Evolutionary conservation across 2,329 filamentous ascomycete species (phyloP).

Genomic region (Penicillium polonicum): DNA sequence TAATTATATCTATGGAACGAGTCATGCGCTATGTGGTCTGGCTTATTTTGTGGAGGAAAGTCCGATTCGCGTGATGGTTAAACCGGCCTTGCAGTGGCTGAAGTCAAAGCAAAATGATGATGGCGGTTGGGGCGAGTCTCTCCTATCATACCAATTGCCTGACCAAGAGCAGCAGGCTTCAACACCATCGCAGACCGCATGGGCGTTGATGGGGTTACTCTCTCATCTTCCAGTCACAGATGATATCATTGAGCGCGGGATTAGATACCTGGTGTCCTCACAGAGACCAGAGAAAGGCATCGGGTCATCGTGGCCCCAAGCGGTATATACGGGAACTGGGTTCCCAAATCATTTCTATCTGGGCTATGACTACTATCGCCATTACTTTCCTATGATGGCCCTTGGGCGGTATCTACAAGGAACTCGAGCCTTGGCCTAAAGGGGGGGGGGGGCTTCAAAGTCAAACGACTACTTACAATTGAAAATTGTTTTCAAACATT

Average conservation of each 20-base stretch:
- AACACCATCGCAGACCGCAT: slow-evolving; percentile 29
- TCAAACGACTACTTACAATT: too few relatives aligned
- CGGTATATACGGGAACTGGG: slow-evolving; percentile 21
- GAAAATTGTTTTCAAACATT: too few relatives aligned
- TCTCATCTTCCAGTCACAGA: background rate
- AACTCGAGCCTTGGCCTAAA: too few relatives aligned
- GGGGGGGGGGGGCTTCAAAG: too few relatives aligned
- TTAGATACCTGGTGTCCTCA: background rate
- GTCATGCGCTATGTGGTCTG: too few relatives aligned
- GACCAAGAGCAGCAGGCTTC: slow-evolving; percentile 17
- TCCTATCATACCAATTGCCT: slow-evolving; percentile 23
- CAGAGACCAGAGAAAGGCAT: background rate
- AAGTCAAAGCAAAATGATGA: slow-evolving; percentile 12
- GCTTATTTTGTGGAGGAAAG: too few relatives aligned
- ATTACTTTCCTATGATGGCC: slow-evolving; percentile 33
- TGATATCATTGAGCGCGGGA: too few relatives aligned
- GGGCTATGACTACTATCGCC: slow-evolving; percentile 23
- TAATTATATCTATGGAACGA: too few relatives aligned
- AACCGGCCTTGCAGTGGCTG: too few relatives aligned
- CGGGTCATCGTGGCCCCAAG: slow-evolving; percentile 24
- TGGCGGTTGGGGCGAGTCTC: slow-evolving; percentile 35
- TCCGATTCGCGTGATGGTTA: too few relatives aligned
- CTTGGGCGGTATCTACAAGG: slow-evolving; percentile 20
- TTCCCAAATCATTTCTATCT: slow-evolving; percentile 28
- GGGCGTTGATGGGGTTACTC: background rate